Evolutionary conservation across 768 basidiomycete genomes (phyloP).

Genomic region (Lactifluus volemus): DNA sequence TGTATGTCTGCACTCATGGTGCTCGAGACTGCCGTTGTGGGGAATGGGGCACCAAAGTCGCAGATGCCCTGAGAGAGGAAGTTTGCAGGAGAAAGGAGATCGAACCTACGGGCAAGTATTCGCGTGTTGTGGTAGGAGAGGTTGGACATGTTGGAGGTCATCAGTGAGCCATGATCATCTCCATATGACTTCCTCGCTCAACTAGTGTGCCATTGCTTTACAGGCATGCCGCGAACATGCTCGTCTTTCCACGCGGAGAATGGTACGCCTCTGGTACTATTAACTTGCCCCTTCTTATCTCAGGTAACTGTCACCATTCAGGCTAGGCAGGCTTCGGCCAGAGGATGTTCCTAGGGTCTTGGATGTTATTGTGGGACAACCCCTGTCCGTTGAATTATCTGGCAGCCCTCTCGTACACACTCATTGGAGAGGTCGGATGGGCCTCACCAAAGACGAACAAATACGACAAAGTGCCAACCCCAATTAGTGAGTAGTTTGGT

Average conservation of each 20-base stretch:
- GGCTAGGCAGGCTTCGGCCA: constrained; percentile 56
- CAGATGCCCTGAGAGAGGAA: constrained; percentile 44
- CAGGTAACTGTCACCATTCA: constrained; percentile 22
- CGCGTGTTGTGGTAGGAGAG: constrained; percentile 43
- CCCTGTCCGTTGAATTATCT: constrained; percentile 23
- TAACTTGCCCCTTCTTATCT: background rate
- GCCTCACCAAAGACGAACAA: constrained; percentile 51
- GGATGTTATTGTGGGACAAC: constrained; percentile 31
- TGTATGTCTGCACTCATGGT: constrained; percentile 77
- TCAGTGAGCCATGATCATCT: constrained; percentile 45
- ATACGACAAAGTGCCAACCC: constrained; percentile 21
- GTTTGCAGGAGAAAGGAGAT: constrained; percentile 29
- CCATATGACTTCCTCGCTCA: background rate
- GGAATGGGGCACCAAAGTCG: constrained; percentile 50
- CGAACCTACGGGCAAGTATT: constrained; percentile 18
- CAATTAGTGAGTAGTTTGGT: background rate
- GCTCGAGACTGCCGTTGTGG: constrained; percentile 76
- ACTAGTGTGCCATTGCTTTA: background rate
- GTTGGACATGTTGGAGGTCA: constrained; percentile 81
- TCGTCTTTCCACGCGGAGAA: constrained; percentile 64
- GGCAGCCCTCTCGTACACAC: constrained; percentile 33
- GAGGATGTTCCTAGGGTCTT: constrained; percentile 49
- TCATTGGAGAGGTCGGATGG: constrained; percentile 71
- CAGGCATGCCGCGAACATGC: constrained; percentile 61
- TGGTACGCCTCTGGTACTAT: constrained; percentile 38